These are phyloP conservation scores for Floccularia luteovirens DNA, from an alignment of 768 basidiomycete genomes.

Conservation along the genomic window DNA sequence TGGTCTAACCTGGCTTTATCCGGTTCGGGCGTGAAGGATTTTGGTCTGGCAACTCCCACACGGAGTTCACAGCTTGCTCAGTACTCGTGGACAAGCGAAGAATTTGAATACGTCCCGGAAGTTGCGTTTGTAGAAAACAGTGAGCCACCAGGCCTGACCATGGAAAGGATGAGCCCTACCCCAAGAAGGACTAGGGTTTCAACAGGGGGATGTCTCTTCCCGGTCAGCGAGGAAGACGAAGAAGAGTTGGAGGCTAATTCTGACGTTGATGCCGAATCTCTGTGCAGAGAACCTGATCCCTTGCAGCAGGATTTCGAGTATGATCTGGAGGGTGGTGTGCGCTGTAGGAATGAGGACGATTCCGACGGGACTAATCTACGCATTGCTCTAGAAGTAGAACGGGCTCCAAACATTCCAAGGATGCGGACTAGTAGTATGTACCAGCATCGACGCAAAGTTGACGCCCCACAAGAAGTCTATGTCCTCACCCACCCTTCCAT, in stretches of 20 bases:
- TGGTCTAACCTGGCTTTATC: conserved; percentile 51
- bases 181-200: conserved; percentile 6
- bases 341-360: conserved; percentile 8
- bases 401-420: conserved; percentile 19
- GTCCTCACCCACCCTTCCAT: no score
- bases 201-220: conserved; percentile 21
- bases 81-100: conserved; percentile 28
- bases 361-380: conserved; percentile 8
- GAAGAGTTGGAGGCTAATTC: conserved; percentile 3
- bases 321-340: conserved; percentile 19
- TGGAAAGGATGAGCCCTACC: conserved; percentile 6
- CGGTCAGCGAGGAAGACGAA: conserved; percentile 28
- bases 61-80: conserved; percentile 42
- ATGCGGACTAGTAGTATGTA: conserved; percentile 28
- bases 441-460: conserved; percentile 14
- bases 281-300: no score
- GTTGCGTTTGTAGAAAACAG: no score
- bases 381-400: conserved; percentile 16
- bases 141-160: neutral
- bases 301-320: conserved; percentile 12
- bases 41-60: conserved; percentile 41
- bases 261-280: conserved; percentile 5
- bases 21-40: conserved; percentile 11
- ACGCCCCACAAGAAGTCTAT: conserved; percentile 7
- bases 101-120: conserved; percentile 8